Percentiles rank a stretch among this genome's conserved stretches.
Evolutionary conservation across 139 green algal species (phyloP).

Genomic region (Klebsormidium nitens): DNA sequence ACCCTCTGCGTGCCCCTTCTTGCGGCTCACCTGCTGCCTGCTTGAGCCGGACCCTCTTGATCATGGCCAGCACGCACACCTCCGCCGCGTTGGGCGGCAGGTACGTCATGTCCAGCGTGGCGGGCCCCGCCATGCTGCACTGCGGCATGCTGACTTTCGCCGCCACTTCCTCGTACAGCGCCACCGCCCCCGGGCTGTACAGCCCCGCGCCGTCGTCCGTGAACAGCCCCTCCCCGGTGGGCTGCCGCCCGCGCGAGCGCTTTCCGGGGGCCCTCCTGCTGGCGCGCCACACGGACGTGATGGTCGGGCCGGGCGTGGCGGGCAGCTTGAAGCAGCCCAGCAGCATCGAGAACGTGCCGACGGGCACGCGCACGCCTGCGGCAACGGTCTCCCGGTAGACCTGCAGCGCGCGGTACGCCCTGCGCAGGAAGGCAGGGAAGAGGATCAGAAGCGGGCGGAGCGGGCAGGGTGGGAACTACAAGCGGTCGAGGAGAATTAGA

Average conservation of each 20-base stretch:
- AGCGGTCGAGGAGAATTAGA: neutral
- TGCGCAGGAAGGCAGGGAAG: neutral
- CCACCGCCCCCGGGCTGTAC: neutral
- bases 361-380: slow-evolving; percentile 11
- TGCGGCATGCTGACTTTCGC: neutral
- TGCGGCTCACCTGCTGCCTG: too few species aligned
- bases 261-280: too few species aligned
- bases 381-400: slow-evolving; percentile 30
- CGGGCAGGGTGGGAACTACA: too few species aligned
- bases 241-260: too few species aligned
- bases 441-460: too few species aligned
- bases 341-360: slow-evolving; percentile 18
- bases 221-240: neutral
- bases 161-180: slow-evolving; percentile 9
- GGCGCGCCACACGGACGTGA: too few species aligned
- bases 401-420: slow-evolving; percentile 17
- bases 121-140: neutral
- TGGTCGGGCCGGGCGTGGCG: neutral
- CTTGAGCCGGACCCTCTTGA: too few species aligned
- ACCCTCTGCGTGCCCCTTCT: too few species aligned
- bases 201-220: neutral
- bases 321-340: slow-evolving; percentile 7
- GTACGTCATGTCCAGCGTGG: neutral
- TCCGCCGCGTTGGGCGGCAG: slow-evolving; percentile 8
- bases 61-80: too few species aligned